These are phyloP conservation scores for Tetrapisispora iriomotensis DNA, from an alignment of 805 yeast species.

Conservation along the genomic window DNA sequence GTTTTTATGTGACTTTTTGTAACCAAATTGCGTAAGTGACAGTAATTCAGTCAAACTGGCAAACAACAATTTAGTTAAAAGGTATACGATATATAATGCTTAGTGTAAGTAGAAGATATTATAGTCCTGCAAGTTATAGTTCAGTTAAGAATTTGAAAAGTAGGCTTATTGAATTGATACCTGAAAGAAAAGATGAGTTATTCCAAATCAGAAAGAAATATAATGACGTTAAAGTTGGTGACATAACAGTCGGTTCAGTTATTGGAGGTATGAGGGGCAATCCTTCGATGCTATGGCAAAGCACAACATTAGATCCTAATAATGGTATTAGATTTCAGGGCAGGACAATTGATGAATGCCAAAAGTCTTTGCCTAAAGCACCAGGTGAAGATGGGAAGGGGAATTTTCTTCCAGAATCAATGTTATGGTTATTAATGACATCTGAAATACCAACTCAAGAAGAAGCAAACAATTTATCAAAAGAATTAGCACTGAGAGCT, in stretches of 20 bases:
- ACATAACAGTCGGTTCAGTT: constrained; percentile 35
- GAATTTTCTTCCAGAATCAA: constrained; percentile 65
- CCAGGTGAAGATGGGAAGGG: constrained; percentile 35
- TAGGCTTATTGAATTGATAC: constrained; percentile 29
- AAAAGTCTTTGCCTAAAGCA: constrained; percentile 43
- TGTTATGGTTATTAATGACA: constrained; percentile 70
- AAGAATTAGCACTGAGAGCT: constrained; percentile 52
- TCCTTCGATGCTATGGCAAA: constrained; percentile 69
- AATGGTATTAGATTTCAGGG: constrained; percentile 77
- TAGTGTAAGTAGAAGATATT: background rate
- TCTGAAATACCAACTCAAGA: constrained; percentile 58
- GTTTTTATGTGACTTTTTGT: too few relatives aligned
- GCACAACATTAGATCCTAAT: constrained; percentile 65
- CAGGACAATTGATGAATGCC: constrained; percentile 63
- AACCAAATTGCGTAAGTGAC: too few relatives aligned
- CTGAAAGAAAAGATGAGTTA: constrained; percentile 34
- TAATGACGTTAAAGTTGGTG: constrained; percentile 34
- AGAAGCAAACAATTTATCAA: constrained; percentile 47
- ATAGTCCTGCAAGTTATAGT: background rate
- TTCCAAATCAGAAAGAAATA: constrained; percentile 32
- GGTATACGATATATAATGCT: background rate
- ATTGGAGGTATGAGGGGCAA: constrained; percentile 77
- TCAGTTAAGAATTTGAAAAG: constrained; percentile 13
- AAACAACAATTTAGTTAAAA: too few relatives aligned
- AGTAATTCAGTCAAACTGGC: too few relatives aligned